phyloP scores from a whole-genome alignment of 2,329 filamentous ascomycete species.

The Onygenales sp. region DNA sequence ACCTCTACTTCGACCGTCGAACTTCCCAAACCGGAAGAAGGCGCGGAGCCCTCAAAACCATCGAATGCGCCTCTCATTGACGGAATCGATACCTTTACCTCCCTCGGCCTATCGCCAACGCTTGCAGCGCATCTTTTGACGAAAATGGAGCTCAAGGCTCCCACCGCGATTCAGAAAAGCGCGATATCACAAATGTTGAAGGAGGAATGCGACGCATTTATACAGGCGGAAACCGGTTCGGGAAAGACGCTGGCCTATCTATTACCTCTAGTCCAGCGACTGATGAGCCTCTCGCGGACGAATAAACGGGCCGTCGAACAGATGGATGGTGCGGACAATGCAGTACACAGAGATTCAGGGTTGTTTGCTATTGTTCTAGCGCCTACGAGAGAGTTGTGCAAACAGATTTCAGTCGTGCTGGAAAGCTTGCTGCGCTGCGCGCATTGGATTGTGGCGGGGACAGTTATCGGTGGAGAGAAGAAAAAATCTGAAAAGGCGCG shows the following conservation, averaged over 20 bases:
- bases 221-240: constrained; percentile 94
- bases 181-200: constrained; percentile 72
- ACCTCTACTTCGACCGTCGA: constrained; percentile 36
- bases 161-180: constrained; percentile 89
- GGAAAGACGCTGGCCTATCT: constrained; percentile 97
- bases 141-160: constrained; percentile 81
- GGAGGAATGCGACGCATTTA: constrained; percentile 81
- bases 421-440: constrained; percentile 79
- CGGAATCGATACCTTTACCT: constrained; percentile 77
- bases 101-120: constrained; percentile 69
- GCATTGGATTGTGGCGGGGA: constrained; percentile 88
- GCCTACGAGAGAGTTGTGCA: constrained; percentile 86
- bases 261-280: constrained; percentile 79
- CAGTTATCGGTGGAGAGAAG: constrained; percentile 64
- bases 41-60: constrained; percentile 52
- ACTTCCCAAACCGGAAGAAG: constrained; percentile 27
- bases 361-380: constrained; percentile 91
- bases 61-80: constrained; percentile 85
- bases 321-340: constrained; percentile 27
- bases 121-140: constrained; percentile 73
- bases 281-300: constrained; percentile 61
- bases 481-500: constrained; percentile 85
- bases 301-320: constrained; percentile 33
- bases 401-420: constrained; percentile 82
- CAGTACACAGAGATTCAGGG: constrained; percentile 74